Percentiles rank a stretch among this genome's conserved stretches.
phyloP scores from a whole-genome alignment of 2,329 filamentous ascomycete genomes.

The Colletotrichum sp. region DNA sequence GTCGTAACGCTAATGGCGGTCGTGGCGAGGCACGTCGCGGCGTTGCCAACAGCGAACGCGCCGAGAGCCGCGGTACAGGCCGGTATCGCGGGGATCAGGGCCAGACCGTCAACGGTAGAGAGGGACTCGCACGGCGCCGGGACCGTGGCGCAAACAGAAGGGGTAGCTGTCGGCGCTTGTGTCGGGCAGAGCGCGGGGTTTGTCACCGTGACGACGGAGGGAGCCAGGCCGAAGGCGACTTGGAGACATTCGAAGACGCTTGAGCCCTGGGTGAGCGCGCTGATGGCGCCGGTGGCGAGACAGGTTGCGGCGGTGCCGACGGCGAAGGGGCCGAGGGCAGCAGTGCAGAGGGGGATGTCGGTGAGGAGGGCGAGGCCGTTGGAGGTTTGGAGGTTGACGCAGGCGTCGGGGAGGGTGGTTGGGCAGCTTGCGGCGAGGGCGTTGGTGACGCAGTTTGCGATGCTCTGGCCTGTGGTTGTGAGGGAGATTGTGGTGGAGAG shows the following conservation, averaged over 20 bases:
- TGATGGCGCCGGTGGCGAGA: neutral
- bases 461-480: neutral
- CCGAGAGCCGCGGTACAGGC: neutral
- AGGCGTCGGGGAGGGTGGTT: neutral
- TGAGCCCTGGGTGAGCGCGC: neutral
- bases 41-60: neutral
- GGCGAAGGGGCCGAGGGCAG: neutral
- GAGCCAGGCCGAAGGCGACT: neutral
- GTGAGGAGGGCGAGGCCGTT: neutral
- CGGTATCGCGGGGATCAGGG: neutral
- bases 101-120: rapidly evolving
- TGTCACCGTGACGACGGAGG: neutral
- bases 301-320: neutral
- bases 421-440: neutral
- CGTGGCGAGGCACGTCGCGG: neutral
- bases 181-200: neutral
- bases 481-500: neutral
- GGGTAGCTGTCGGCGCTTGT: neutral
- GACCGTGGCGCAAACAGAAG: neutral
- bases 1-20: neutral
- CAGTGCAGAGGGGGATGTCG: neutral
- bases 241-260: neutral
- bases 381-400: neutral
- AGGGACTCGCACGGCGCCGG: neutral
- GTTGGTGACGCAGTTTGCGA: neutral